A percentile compares a stretch with the other conserved stretches of the same genome.
These are phyloP conservation scores for Dorcoceras hygrometricum DNA, from an alignment of 257 asterid genomes.

Conservation along the genomic window DNA sequence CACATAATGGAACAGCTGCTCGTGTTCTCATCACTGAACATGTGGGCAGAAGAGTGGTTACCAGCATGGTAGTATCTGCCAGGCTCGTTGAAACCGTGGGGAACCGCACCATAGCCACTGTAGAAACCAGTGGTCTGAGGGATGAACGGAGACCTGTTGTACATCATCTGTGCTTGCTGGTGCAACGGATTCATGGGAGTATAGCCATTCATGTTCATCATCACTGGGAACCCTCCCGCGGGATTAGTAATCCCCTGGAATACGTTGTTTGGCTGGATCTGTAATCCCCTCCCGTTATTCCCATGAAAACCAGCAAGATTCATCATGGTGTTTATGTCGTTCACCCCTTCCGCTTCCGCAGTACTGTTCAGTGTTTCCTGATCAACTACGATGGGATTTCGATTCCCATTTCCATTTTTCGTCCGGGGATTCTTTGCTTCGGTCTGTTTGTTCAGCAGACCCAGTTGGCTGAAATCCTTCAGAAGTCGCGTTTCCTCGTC, in stretches of 20 bases:
- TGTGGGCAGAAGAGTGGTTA: conserved; percentile 32
- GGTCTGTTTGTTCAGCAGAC: conserved; percentile 45
- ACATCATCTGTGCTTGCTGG: conserved; percentile 72
- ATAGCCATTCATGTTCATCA: conserved; percentile 39
- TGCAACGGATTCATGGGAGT: conserved; percentile 23
- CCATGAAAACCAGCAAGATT: conserved; percentile 70
- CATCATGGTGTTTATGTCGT: conserved; percentile 55
- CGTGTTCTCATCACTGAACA: conserved; percentile 67
- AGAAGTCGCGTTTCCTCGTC: conserved; percentile 39
- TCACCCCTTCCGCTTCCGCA: conserved; percentile 34
- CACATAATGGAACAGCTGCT: conserved; percentile 67
- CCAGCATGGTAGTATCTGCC: conserved; percentile 14
- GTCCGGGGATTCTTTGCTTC: conserved; percentile 31
- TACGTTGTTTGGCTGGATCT: conserved; percentile 26
- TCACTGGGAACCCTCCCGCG: conserved; percentile 28
- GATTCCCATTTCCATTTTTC: conserved; percentile 24
- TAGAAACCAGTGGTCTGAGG: conserved; percentile 57
- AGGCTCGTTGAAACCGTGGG: conserved; percentile 27
- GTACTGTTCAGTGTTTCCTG: conserved; percentile 31
- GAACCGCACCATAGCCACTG: conserved; percentile 36
- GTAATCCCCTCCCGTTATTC: conserved; percentile 24
- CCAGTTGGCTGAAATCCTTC: conserved; percentile 37
- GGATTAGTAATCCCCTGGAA: conserved; percentile 22
- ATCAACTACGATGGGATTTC: conserved; percentile 36
- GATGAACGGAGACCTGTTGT: conserved; percentile 49